These are phyloP conservation scores for Cupressus sempervirens DNA, from an alignment of 75 land plant species.

Conservation along the genomic window DNA sequence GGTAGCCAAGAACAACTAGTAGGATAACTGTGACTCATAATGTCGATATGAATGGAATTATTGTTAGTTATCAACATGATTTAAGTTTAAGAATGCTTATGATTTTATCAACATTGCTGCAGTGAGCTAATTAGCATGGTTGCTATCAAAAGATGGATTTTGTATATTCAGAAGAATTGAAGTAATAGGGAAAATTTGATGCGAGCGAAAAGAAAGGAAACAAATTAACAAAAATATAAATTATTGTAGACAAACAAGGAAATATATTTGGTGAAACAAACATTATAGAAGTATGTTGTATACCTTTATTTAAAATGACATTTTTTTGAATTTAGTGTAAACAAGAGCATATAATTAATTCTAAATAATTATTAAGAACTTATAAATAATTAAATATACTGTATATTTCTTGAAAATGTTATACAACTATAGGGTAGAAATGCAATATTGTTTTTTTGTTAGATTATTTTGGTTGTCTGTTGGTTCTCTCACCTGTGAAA, in stretches of 20 bases:
- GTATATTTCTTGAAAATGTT: neutral
- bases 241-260: neutral
- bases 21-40: neutral
- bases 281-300: neutral
- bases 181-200: neutral
- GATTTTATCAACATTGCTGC: neutral
- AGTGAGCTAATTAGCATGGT: neutral
- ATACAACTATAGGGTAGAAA: neutral
- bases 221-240: neutral
- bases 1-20: neutral
- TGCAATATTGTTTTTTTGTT: too few relatives aligned
- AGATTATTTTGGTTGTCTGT: too few relatives aligned
- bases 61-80: neutral
- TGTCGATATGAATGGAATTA: neutral
- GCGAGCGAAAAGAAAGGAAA: neutral
- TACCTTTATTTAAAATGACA: neutral
- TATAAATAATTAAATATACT: neutral
- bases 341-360: neutral
- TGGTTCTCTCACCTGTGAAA: too few relatives aligned
- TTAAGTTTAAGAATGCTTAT: neutral
- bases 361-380: neutral
- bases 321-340: neutral
- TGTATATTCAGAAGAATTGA: neutral
- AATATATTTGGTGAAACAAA: neutral
- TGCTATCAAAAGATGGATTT: neutral